Evolutionary conservation across 164 flowering plant species (phyloP), one percentile per base, ranked within the genome.

Genomic region (Stephania japonica): DNA sequence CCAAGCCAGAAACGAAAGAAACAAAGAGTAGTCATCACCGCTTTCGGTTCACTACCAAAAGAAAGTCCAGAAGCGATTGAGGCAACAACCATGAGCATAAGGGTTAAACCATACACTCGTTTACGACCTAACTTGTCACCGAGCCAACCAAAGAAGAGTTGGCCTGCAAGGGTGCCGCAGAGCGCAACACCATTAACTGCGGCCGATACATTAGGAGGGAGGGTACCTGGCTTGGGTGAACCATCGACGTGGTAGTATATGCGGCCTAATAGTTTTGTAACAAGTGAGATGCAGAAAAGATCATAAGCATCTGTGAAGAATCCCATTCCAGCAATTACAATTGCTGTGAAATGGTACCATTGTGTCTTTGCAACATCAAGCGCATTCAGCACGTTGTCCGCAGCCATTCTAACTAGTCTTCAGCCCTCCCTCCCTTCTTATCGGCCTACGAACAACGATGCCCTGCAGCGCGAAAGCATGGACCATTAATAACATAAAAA

Each of bases 1-100:
- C 97, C 97, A 8, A 92, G 95, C 97, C 95, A 92, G 83, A 92
- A 92, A 1, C 97, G 78, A 77, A 90, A 92, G 89, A 92, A 90
- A 75, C 97, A 92, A 5, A 91, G 91, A 0, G 96, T 92, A n/a
- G 86, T 59, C 83, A 91, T 86, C 18, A 91, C 94, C 3, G 87
- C 65, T 41, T 85, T 86, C 0, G 96, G 80, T 3, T 42, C 43
- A 19, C 65, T 63, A 4, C 94, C 87, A 23, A 89, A 86, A 16
- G 97, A 92, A 16, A 92, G 90, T 1, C 92, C 97, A 0, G 94
- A 92, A 19, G 84, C 92, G 21, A 91, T 38, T 2, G 94, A 91
- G 77, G 86, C 80, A 0, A 86, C 7, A 2, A 83, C 83, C 97
- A 91, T 92, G 73, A 91, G 79, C 80, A 87, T 70, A 3, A 92